phyloP scores from a whole-genome alignment of 805 yeast genomes.

The Candida morakotiae region DNA sequence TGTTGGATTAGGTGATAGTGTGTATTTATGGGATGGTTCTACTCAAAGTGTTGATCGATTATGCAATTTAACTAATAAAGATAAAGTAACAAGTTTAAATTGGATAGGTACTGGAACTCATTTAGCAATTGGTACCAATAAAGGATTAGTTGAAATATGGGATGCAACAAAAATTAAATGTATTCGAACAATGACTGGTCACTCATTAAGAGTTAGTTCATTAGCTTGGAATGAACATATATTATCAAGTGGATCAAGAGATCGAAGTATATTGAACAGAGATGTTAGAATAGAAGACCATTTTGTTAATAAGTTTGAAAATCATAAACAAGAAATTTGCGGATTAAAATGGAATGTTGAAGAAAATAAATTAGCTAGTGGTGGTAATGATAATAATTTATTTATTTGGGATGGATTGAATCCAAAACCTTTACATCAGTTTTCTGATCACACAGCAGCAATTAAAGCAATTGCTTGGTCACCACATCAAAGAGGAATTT shows the following conservation, averaged over 20 bases:
- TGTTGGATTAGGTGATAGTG: conserved; percentile 85
- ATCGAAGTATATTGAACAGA: conserved; percentile 77
- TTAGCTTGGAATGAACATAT: conserved; percentile 94
- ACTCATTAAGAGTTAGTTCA: conserved; percentile 76
- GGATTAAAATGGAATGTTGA: conserved; percentile 93
- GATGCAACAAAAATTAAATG: conserved; percentile 81
- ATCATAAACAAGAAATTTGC: conserved; percentile 92
- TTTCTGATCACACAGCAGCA: conserved; percentile 87
- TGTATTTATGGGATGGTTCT: conserved; percentile 86
- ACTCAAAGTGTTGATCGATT: conserved; percentile 79
- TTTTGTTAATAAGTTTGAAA: conserved; percentile 62
- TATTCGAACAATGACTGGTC: conserved; percentile 90
- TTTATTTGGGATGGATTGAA: conserved; percentile 83
- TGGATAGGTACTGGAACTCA: conserved; percentile 97
- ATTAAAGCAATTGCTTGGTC: conserved; percentile 97
- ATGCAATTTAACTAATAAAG: conserved; percentile 63
- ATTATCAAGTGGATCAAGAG: conserved; percentile 82
- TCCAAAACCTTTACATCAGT: conserved; percentile 63
- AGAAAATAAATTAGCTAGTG: conserved; percentile 88
- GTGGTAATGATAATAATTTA: conserved; percentile 89
- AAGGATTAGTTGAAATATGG: conserved; percentile 92
- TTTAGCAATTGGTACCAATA: conserved; percentile 83
- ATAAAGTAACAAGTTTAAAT: conserved; percentile 73
- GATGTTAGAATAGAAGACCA: conserved; percentile 89
- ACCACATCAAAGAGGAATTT: conserved; percentile 89